phyloP scores from a whole-genome alignment of 2,329 filamentous ascomycete genomes.

The Neofusicoccum laricinum region DNA sequence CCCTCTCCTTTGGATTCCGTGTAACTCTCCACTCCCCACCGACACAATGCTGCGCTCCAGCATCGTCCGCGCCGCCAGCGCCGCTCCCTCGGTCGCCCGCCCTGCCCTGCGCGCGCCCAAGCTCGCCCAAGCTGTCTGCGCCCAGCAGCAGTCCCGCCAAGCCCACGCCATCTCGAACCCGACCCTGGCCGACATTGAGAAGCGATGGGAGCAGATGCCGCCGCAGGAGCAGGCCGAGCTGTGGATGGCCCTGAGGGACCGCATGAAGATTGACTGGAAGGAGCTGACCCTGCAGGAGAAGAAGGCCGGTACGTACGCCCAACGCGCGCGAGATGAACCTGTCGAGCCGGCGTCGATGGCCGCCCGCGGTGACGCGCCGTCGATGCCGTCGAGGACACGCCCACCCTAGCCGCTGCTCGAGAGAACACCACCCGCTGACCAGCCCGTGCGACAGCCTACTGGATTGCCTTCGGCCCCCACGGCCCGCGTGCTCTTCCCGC shows the following conservation, averaged over 20 bases:
- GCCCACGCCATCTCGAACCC: slow-evolving; percentile 97
- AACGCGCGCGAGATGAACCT: neutral
- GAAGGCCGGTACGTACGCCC: slow-evolving; percentile 83
- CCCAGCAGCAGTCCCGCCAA: slow-evolving; percentile 55
- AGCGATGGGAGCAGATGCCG: slow-evolving; percentile 97
- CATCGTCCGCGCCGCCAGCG: slow-evolving; percentile 33
- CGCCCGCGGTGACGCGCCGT: neutral
- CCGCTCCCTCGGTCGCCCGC: slow-evolving; percentile 30
- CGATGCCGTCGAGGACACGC: neutral
- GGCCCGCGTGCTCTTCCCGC: slow-evolving; percentile 81
- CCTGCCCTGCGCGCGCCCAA: slow-evolving; percentile 27
- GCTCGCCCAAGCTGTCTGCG: slow-evolving; percentile 11
- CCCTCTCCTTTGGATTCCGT: slow-evolving; percentile 23
- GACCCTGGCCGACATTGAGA: slow-evolving; percentile 96
- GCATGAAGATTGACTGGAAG: slow-evolving; percentile 97
- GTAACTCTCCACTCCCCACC: slow-evolving; percentile 36
- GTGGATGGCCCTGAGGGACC: slow-evolving; percentile 97
- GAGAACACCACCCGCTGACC: slow-evolving; percentile 8
- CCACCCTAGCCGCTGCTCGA: neutral
- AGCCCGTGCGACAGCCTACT: slow-evolving; percentile 71
- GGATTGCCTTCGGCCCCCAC: slow-evolving; percentile 96
- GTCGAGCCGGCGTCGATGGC: neutral
- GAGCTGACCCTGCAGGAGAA: slow-evolving; percentile 96
- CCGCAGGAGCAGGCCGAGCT: slow-evolving; percentile 98
- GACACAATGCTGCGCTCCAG: slow-evolving; percentile 39